phyloP scores from a whole-genome alignment of 352 stramenopile species.

The Pythium biforme region DNA sequence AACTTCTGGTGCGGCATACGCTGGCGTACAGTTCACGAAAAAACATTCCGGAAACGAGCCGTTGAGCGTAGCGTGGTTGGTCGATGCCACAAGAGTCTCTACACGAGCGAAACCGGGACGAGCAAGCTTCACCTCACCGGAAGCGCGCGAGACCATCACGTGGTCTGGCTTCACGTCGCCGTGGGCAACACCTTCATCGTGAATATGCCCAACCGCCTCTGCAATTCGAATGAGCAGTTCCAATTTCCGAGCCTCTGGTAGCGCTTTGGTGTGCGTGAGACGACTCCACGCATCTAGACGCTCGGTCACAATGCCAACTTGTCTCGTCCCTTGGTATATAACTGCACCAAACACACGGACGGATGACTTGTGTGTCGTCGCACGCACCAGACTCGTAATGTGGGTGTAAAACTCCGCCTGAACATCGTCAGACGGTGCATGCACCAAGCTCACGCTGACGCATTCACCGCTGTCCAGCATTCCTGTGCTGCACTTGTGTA shows the following conservation, averaged over 20 bases:
- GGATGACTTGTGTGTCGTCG: neutral
- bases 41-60: slow-evolving; percentile 5
- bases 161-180: neutral
- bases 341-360: neutral
- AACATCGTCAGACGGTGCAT: neutral
- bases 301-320: slow-evolving; percentile 1
- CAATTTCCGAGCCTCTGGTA: neutral
- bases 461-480: neutral
- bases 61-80: neutral
- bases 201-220: neutral
- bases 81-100: slow-evolving; percentile 1
- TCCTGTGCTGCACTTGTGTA: neutral
- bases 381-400: neutral
- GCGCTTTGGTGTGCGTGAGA: neutral
- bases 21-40: slow-evolving; percentile 8
- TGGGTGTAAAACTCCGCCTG: neutral
- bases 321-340: neutral
- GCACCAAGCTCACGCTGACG: neutral
- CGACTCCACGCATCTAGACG: neutral
- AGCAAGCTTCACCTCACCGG: neutral
- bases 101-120: neutral
- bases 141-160: neutral
- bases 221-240: neutral
- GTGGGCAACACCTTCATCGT: neutral
- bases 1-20: slow-evolving; percentile 14